Percentiles rank a stretch among this genome's conserved stretches.
These are phyloP conservation scores for Lyophyllum atratum DNA, from an alignment of 768 basidiomycete species.

Conservation along the genomic window DNA sequence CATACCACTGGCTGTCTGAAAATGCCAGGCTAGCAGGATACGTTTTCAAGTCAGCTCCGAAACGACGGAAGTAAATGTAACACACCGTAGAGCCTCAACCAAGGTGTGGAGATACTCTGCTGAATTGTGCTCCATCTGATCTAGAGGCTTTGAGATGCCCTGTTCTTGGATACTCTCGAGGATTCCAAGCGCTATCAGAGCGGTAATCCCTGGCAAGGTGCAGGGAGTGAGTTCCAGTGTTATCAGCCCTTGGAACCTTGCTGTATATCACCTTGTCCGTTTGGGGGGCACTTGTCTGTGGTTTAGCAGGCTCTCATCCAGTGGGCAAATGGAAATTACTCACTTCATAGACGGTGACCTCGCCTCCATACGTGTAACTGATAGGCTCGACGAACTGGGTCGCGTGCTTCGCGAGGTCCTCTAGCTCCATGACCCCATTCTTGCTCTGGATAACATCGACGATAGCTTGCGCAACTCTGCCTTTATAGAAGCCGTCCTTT, in stretches of 20 bases:
- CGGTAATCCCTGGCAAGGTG: conserved; percentile 67
- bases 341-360: conserved; percentile 92
- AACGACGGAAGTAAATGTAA: not conserved
- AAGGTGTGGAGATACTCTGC: conserved; percentile 85
- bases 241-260: not conserved
- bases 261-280: conserved; percentile 74
- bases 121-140: conserved; percentile 89
- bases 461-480: conserved; percentile 85
- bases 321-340: not conserved
- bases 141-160: conserved; percentile 65
- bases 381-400: conserved; percentile 87
- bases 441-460: conserved; percentile 82
- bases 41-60: conserved; percentile 1
- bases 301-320: not conserved
- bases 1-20: conserved; percentile 86
- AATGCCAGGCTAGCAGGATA: conserved; percentile 57
- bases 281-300: conserved; percentile 82
- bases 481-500: conserved; percentile 93
- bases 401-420: conserved; percentile 86
- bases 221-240: conserved; percentile 4
- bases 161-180: conserved; percentile 83
- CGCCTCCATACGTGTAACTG: conserved; percentile 81
- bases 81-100: conserved; percentile 81
- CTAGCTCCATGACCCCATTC: conserved; percentile 92
- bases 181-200: conserved; percentile 90